These are phyloP conservation scores for Saturnispora hagleri DNA, from an alignment of 805 yeast species.

Conservation along the genomic window DNA sequence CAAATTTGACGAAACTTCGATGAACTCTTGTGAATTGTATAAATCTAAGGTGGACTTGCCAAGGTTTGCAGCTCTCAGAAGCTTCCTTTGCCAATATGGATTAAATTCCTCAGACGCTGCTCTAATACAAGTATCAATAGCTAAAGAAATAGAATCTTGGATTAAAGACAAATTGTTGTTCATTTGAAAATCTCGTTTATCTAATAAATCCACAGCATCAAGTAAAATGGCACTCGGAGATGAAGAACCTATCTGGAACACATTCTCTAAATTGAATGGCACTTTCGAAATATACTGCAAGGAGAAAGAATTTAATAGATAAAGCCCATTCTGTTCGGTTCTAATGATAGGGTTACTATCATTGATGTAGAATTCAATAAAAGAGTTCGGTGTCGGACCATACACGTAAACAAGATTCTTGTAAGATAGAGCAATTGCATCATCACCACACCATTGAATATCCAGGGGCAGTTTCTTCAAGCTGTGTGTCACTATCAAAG, in stretches of 20 bases:
- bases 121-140: slow-evolving; percentile 60
- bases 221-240: slow-evolving; percentile 73
- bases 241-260: slow-evolving; percentile 77
- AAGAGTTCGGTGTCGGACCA: slow-evolving; percentile 55
- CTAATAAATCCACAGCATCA: slow-evolving; percentile 65
- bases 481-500: slow-evolving; percentile 3
- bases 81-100: slow-evolving; percentile 67
- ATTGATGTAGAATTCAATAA: slow-evolving; percentile 44
- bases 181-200: slow-evolving; percentile 66
- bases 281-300: slow-evolving; percentile 62
- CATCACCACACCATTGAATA: slow-evolving; percentile 79
- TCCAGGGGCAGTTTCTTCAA: slow-evolving; percentile 10
- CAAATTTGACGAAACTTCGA: slow-evolving; percentile 50
- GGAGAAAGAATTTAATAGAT: slow-evolving; percentile 47
- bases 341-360: slow-evolving; percentile 33
- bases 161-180: slow-evolving; percentile 61
- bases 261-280: slow-evolving; percentile 41
- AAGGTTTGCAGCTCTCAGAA: slow-evolving; percentile 73
- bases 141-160: slow-evolving; percentile 39
- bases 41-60: slow-evolving; percentile 61
- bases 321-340: slow-evolving; percentile 62
- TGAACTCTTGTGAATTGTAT: slow-evolving; percentile 52
- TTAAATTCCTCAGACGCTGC: slow-evolving; percentile 77
- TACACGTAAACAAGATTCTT: slow-evolving; percentile 57
- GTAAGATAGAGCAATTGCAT: slow-evolving; percentile 55